Conservation (phyloP, 306 rosid genomes). For the Vigna trinervia region DNA sequence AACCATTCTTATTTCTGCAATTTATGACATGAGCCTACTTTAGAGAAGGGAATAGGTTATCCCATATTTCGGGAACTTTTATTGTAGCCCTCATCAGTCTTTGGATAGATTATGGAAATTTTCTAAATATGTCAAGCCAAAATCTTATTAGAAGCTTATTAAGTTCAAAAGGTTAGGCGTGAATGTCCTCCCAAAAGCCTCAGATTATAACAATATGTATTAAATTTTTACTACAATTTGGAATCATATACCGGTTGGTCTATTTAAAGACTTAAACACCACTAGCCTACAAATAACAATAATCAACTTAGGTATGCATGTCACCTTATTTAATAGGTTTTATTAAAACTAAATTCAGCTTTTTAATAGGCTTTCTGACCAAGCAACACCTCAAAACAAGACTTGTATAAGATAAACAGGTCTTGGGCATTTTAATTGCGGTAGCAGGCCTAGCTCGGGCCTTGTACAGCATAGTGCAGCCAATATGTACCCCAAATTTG, state of each 20-base stretch:
- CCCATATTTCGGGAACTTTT: not conserved
- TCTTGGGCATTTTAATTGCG: not conserved
- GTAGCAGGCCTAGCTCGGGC: not conserved
- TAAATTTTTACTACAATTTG: not conserved
- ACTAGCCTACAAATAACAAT: not conserved
- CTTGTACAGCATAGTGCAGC: not conserved
- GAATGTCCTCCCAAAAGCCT: not conserved
- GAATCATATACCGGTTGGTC: not conserved
- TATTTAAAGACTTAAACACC: not conserved
- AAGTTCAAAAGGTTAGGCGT: not conserved
- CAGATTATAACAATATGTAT: not conserved
- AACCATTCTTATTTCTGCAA: not conserved
- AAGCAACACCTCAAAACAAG: not conserved
- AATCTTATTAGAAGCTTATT: too few species aligned
- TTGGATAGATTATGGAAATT: too few species aligned
- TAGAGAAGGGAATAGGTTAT: not conserved
- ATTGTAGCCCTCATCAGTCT: too few species aligned
- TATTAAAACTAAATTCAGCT: not conserved
- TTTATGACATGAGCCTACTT: not conserved
- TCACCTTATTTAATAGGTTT: not conserved
- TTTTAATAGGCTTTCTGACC: not conserved
- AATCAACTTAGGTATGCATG: not conserved
- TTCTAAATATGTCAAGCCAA: too few species aligned
- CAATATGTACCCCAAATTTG: not conserved
- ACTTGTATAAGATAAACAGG: not conserved